Evolutionary conservation across 257 asterid species (phyloP).

Genomic region (Capsicum rhomboideum): DNA sequence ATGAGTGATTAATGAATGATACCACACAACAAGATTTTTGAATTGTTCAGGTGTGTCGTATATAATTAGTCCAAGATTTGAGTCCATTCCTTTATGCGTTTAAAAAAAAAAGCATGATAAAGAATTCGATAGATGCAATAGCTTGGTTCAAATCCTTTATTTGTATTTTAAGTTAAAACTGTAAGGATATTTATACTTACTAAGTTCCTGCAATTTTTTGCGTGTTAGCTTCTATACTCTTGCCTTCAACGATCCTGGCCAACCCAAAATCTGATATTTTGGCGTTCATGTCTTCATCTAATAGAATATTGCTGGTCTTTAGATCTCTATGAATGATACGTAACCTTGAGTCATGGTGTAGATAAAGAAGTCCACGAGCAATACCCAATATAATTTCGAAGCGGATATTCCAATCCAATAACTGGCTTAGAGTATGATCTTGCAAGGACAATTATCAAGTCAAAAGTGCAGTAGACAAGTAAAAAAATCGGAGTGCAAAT

Average conservation of each 20-base stretch:
- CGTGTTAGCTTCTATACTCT: not conserved
- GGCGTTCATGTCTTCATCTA: not conserved
- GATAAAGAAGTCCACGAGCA: not conserved
- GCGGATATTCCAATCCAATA: not conserved
- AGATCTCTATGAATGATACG: not conserved
- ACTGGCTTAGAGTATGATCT: not conserved
- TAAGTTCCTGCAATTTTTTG: not conserved
- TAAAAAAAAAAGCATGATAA: no score
- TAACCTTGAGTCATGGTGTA: not conserved
- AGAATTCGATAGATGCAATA: no score
- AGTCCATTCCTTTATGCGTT: no score
- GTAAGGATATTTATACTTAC: no score
- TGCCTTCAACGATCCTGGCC: not conserved
- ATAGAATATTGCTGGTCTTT: not conserved
- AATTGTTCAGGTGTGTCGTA: no score
- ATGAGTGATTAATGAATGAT: no score
- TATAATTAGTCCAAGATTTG: no score
- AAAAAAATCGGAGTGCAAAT: no score
- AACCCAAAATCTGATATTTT: not conserved
- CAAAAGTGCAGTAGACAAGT: no score
- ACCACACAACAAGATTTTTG: no score
- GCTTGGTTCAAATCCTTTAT: no score
- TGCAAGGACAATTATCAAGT: not conserved
- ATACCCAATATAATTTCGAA: not conserved
- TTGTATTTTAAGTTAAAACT: no score